Percentiles rank a stretch among this genome's conserved stretches.
phyloP scores from a whole-genome alignment of 495 filamentous ascomycete genomes.

The Umbilicaria muhlenbergii region DNA sequence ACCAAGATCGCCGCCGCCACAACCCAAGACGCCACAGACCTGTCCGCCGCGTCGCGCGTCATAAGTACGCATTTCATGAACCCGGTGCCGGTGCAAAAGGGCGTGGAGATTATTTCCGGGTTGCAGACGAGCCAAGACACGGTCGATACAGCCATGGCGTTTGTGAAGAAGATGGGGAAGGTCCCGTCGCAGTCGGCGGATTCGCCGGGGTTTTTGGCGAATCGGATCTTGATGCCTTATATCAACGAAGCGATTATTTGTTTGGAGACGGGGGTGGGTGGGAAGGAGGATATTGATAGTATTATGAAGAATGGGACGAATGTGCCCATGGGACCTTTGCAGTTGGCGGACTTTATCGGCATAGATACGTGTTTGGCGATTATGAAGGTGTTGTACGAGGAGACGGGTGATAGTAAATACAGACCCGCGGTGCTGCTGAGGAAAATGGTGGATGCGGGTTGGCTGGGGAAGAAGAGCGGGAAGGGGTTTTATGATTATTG shows the following conservation, averaged over 20 bases:
- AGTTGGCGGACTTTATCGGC: constrained; percentile 93
- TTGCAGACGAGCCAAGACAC: constrained; percentile 79
- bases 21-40: constrained; percentile 56
- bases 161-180: constrained; percentile 89
- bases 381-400: constrained; percentile 86
- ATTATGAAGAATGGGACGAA: constrained; percentile 99
- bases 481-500: constrained; percentile 91
- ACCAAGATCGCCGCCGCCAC: constrained; percentile 87
- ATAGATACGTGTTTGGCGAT: constrained; percentile 93
- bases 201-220: constrained; percentile 87
- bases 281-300: constrained; percentile 76
- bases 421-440: constrained; percentile 67
- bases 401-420: constrained; percentile 93
- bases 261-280: constrained; percentile 81
- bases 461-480: constrained; percentile 93
- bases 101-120: constrained; percentile 91
- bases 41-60: constrained; percentile 70
- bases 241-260: constrained; percentile 98
- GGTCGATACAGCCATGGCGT: constrained; percentile 65
- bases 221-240: constrained; percentile 96
- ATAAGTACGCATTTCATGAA: constrained; percentile 99
- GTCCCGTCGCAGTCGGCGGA: constrained; percentile 75
- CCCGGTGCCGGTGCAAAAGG: constrained; percentile 91
- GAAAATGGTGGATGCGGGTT: constrained; percentile 97
- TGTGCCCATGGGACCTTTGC: constrained; percentile 92